phyloP scores from a whole-genome alignment of 352 stramenopile genomes.

The Globisporangium paddicum region DNA sequence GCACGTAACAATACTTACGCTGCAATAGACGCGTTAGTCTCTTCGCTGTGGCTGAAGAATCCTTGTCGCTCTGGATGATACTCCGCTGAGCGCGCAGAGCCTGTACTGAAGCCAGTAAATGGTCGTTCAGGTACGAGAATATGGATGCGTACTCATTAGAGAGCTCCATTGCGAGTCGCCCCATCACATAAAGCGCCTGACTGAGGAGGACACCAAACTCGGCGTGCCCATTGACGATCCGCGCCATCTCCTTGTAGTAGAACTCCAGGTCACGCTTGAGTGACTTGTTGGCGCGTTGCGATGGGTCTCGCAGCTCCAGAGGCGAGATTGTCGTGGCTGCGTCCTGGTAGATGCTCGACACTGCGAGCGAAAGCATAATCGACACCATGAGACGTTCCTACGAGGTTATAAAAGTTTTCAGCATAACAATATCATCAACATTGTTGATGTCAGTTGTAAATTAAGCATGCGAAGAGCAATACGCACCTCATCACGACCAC shows the following conservation, averaged over 20 bases:
- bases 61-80: not conserved
- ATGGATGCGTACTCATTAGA: conserved; percentile 45
- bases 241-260: conserved; percentile 71
- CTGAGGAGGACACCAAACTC: conserved; percentile 26
- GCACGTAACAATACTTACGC: conserved; percentile 17
- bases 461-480: not conserved
- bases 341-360: conserved; percentile 25
- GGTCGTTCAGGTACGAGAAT: conserved; percentile 42
- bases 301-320: not conserved
- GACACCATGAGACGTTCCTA: conserved; percentile 25
- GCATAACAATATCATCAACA: not conserved
- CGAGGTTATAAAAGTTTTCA: not conserved
- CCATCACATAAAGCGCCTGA: conserved; percentile 47
- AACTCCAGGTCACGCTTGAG: conserved; percentile 68
- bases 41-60: not conserved
- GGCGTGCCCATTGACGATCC: conserved; percentile 20
- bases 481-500: conserved; percentile 12
- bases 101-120: conserved; percentile 24
- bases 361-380: conserved; percentile 24
- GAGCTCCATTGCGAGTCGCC: conserved; percentile 33
- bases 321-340: not conserved
- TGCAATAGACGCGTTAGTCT: conserved; percentile 21
- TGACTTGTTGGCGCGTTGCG: conserved; percentile 24
- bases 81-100: conserved; percentile 10
- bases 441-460: not conserved